Evolutionary conservation across 345 rosid species (phyloP).

Genomic region (Citropsis articulata): DNA sequence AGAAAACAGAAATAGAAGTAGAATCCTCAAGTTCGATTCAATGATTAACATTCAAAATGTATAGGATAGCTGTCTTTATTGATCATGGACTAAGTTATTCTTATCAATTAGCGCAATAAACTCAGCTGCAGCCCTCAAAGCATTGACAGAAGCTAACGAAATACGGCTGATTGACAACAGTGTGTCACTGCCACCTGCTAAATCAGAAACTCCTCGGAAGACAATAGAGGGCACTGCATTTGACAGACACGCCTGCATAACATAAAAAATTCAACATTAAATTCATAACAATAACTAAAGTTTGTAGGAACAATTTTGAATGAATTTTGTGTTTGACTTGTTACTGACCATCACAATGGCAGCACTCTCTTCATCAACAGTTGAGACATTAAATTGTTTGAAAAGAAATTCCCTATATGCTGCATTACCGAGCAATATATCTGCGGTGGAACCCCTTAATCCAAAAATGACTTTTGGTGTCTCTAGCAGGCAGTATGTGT

Average conservation of each 20-base stretch:
- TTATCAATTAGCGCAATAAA: conserved; percentile 22
- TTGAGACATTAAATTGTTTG: conserved; percentile 26
- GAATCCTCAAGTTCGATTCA: background rate
- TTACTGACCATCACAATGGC: conserved; percentile 27
- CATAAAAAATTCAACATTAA: background rate
- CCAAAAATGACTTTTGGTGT: conserved; percentile 27
- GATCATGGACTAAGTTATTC: background rate
- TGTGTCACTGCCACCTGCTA: conserved; percentile 23
- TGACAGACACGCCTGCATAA: conserved; percentile 32
- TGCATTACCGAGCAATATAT: conserved; percentile 26
- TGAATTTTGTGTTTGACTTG: too few species aligned
- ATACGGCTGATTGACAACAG: conserved; percentile 1
- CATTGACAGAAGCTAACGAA: conserved; percentile 33
- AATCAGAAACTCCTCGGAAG: conserved; percentile 37
- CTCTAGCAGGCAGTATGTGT: conserved; percentile 30
- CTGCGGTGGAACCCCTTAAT: conserved; percentile 31
- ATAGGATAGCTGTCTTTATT: background rate
- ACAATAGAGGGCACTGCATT: conserved; percentile 29
- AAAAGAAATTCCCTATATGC: conserved; percentile 30
- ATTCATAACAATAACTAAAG: background rate
- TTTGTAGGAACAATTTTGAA: background rate
- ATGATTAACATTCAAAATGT: background rate
- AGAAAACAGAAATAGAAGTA: background rate
- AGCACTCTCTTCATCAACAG: conserved; percentile 42
- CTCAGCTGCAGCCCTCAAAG: conserved; percentile 21